These are phyloP conservation scores for Pyricularia pennisetigena DNA, from an alignment of 2,329 filamentous ascomycete species.

Conservation along the genomic window DNA sequence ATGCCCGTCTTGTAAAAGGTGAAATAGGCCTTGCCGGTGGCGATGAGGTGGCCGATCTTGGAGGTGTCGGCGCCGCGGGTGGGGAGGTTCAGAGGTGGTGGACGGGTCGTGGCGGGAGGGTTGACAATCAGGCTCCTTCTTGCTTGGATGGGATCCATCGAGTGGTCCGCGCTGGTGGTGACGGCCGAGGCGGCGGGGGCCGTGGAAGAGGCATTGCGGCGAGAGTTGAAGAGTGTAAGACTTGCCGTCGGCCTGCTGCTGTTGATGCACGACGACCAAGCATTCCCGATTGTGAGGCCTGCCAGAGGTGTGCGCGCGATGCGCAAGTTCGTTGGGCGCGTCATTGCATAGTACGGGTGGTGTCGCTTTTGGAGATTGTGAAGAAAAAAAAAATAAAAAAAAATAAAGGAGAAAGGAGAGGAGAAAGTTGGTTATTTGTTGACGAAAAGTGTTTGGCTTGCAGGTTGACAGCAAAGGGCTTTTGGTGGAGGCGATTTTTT, in stretches of 20 bases:
- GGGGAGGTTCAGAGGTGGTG: constrained; percentile 58
- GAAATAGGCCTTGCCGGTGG: constrained; percentile 65
- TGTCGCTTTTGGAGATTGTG: not conserved
- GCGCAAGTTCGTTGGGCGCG: not conserved
- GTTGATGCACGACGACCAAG: not conserved
- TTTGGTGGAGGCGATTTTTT: not conserved
- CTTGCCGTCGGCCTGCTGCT: not conserved
- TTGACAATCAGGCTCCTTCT: constrained; percentile 35
- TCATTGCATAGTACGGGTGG: not conserved
- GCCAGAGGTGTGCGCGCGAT: not conserved
- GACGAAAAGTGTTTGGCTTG: not conserved
- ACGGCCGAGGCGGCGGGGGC: not conserved
- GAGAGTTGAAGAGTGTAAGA: not conserved
- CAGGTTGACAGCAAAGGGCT: not conserved
- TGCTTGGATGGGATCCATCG: not conserved
- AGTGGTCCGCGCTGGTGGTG: not conserved
- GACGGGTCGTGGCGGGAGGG: constrained; percentile 62
- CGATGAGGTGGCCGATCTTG: constrained; percentile 42
- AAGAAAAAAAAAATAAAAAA: not conserved
- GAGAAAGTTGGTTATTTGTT: not conserved
- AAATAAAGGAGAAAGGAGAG: too few relatives aligned
- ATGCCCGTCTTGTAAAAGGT: constrained; percentile 83
- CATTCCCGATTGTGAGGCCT: not conserved
- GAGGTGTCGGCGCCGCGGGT: constrained; percentile 32
- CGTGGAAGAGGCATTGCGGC: not conserved